Evolutionary conservation across 179 eudicot species (phyloP).

Genomic region (Camellia oleifera): DNA sequence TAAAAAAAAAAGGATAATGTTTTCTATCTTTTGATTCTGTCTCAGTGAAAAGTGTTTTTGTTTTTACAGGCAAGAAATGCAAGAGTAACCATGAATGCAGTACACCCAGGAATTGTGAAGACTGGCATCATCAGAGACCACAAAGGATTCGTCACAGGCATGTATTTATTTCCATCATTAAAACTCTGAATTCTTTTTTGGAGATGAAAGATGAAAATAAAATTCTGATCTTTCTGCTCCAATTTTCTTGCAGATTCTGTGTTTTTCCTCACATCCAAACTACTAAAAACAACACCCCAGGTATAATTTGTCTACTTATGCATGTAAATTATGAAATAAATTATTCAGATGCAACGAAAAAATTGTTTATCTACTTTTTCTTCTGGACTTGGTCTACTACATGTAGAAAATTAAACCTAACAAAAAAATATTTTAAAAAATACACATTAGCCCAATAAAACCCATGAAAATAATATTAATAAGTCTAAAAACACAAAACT

Average conservation of each 20-base stretch:
- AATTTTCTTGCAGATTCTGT: conserved; percentile 67
- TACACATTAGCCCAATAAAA: too few species aligned
- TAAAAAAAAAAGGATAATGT: too few species aligned
- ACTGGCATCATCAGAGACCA: conserved; percentile 91
- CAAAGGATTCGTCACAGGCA: conserved; percentile 93
- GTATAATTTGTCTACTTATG: conserved; percentile 36
- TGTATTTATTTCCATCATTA: conserved; percentile 4
- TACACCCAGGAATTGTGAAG: conserved; percentile 96
- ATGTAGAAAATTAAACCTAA: too few species aligned
- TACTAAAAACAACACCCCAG: conserved; percentile 88
- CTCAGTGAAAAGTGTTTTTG: conserved; percentile 9
- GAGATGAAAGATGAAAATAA: too few species aligned
- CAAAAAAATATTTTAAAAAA: too few species aligned
- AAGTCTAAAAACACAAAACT: too few species aligned
- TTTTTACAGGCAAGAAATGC: conserved; percentile 64
- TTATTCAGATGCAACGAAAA: too few species aligned
- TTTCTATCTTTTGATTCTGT: too few species aligned
- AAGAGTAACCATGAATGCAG: conserved; percentile 80
- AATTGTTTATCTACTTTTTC: too few species aligned
- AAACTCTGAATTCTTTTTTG: not conserved
- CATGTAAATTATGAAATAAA: not conserved
- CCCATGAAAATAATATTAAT: too few species aligned
- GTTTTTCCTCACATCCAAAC: conserved; percentile 79
- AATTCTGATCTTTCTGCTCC: not conserved
- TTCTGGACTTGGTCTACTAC: too few species aligned